Base-by-base conservation (phyloP, 768 basidiomycete species). In the Phaeotremella fagi region DNA sequence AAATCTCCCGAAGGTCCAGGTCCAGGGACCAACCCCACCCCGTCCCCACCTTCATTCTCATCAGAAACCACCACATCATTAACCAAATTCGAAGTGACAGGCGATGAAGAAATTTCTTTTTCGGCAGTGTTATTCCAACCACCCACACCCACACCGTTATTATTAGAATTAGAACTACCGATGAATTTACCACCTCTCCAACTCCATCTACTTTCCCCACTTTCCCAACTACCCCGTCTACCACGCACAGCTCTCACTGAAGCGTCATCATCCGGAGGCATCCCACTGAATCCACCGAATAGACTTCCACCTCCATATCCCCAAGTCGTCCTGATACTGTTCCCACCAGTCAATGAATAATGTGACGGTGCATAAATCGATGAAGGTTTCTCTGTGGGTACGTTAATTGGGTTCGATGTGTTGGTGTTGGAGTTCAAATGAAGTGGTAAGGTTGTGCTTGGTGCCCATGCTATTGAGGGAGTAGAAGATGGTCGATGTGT, bases 141-240 rank as follows among this genome's bases (percentile, higher is more conserved):
- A 9, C 41, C 41, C 41, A 43, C 9, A 35, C 33, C 33, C 33
- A 35, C n/a, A 35, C 33, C 33, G n/a, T 9, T n/a, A 35, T 9
- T n/a, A 9, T 35, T 9, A 35, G 33, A 9, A 35, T 6, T 9
- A 48, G 31, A 15, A 28, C 3, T 16, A 27, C 9, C n/a, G 15
- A 48, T n/a, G 7, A 14, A 6, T 24, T 6, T 48, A 16, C 26
- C 41, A n/a, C 50, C 63, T 54, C 59, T 44, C 67, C 70, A 65
- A n/a, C 54, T 58, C 64, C 65, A 69, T n/a, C 63, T 60, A 26
- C 57, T 90, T 23, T 82, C 85, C 66, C 86, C 86, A 64, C 90
- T 91, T 63, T 88, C 92, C 87, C 90, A 92, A 65, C 90, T 92
- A 0, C 87, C 86, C 63, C 87, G 88, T 52, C 90, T 78, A 7